Base-by-base conservation (phyloP, 345 rosid genomes). In the Euphorbia lathyris region DNA sequence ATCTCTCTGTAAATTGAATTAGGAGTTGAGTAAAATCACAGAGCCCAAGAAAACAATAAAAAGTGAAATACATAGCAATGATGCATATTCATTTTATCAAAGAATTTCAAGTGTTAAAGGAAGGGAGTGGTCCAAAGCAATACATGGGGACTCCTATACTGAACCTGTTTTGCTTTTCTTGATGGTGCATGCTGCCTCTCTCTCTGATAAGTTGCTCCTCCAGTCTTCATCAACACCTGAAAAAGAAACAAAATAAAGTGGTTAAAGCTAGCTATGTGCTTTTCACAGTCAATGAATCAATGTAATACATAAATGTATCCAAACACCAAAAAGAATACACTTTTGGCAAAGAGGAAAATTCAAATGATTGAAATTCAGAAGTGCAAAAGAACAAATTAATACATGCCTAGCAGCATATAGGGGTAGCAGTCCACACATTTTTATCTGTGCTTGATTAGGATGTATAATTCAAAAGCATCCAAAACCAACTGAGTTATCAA, bases 171-270 rank as follows among this genome's bases (percentile, higher is more conserved):
- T 87, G 83, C 85, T 88, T 90, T 95, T 90, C 80, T 86, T 78
- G 83, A 83, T 82, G 74, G 86, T 87, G 96, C 97, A 88, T 87
- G 93, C 87, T 87, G 93, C 87, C 78, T 90, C 92, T 74, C 78
- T 78, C 84, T 87, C 96, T 40, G 83, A 76, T 81, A 80, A 85
- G 80, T 65, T 88, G 88, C 72, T 80, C 80, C 88, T 87, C 89
- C 90, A 77, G 64, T 88, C 86, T 86, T 86, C 95, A 80, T 74
- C 85, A 81, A 77, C 84, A 76, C 90, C 97, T 90, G 89, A 87
- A 83, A 86, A 88, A 81, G 77, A 76, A 70, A 71, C 42, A 69
- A 69, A 58, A 76, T 67, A 82, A 76, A 90, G 81, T 69, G 66
- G 74, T 70, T 87, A 86, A 89, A 90, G 97, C 92, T 86, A 70